phyloP scores from a whole-genome alignment of 1,284 basidiomycete genomes.

The Ganoderma boninense region DNA sequence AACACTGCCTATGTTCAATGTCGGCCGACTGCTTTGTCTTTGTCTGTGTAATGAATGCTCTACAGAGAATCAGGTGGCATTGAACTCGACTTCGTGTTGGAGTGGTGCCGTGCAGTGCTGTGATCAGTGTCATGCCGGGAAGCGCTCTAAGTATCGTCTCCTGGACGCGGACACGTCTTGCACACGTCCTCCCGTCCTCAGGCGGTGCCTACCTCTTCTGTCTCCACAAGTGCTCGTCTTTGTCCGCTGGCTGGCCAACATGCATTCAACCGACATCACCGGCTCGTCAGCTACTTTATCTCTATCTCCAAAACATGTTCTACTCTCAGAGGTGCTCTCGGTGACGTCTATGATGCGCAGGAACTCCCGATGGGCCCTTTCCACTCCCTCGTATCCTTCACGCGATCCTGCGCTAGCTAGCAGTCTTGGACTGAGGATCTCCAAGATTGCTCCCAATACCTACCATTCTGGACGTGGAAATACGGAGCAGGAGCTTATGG shows the following conservation, averaged over 20 bases:
- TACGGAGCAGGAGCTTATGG: slow-evolving; percentile 85
- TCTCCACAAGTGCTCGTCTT: neutral
- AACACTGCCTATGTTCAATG: neutral
- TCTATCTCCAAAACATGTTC: slow-evolving; percentile 78
- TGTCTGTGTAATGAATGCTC: neutral
- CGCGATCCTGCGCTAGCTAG: slow-evolving; percentile 73
- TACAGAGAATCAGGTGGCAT: too few species aligned
- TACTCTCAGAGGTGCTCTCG: slow-evolving; percentile 89
- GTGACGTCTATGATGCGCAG: slow-evolving; percentile 98
- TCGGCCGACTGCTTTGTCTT: neutral
- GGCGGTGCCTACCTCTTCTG: neutral
- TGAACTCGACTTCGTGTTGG: too few species aligned
- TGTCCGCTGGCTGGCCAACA: slow-evolving; percentile 17
- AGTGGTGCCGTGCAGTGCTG: slow-evolving; percentile 11
- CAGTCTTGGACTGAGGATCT: slow-evolving; percentile 76
- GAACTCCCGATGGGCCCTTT: slow-evolving; percentile 92
- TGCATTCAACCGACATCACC: slow-evolving; percentile 25
- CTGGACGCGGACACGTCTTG: slow-evolving; percentile 27
- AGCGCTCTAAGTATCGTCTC: slow-evolving; percentile 22
- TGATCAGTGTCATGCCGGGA: slow-evolving; percentile 15
- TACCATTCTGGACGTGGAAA: slow-evolving; percentile 56
- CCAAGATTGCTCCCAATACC: slow-evolving; percentile 48
- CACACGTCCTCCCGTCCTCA: slow-evolving; percentile 26
- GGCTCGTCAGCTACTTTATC: slow-evolving; percentile 13
- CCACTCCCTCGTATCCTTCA: slow-evolving; percentile 64